Base-by-base conservation (phyloP, 306 rosid species). In the Ochetophila trinervis region DNA sequence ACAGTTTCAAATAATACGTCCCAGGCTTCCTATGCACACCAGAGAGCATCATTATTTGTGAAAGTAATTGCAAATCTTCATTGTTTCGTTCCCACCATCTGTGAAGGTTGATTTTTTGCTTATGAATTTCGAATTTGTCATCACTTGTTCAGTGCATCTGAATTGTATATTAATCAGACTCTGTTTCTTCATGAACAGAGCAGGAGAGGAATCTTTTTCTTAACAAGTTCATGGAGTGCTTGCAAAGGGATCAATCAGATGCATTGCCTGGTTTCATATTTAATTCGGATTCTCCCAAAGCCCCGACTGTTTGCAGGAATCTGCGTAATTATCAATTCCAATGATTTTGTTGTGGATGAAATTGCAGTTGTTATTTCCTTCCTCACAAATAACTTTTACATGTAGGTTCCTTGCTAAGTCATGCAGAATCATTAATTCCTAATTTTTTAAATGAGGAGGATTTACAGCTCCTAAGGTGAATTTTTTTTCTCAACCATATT, bases 11-110 rank as follows among this genome's bases (percentile, higher is more conserved):
- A 49, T 71, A 81, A 66, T 76, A 84, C 84, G 93, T 82, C 84
- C 48, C 85, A 70, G 72, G 78, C 89, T 74, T 84, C 89, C 50
- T 92, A 85, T 79, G 89, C 85, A 54, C 98, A 92, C 74, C 85
- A 85, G 66, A 89, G 95, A 82, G 87, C 98, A 19, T 84, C 98
- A 27, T 79, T 92, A 63, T 87, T 92, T 78, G 89, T 92, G 80
- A 92, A 92, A 89, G 71, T 92, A 73, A 85, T 92, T 69, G 98
- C 98, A 78, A 92, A 92, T 78, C 98, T 92, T 78, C 98, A 92
- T 76, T 92, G 96, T 82, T 92, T 92, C 60, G 81, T 89, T 75
- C 98, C 98, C 72, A 76, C 66, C 74, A 81, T 92, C 56, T 92
- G 96, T 71, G 89, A 89, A 89, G 98, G 98, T 92, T 76, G 72